Evolutionary conservation across 2,329 filamentous ascomycete species (phyloP).

Genomic region (Teratosphaeriaceae sp.): DNA sequence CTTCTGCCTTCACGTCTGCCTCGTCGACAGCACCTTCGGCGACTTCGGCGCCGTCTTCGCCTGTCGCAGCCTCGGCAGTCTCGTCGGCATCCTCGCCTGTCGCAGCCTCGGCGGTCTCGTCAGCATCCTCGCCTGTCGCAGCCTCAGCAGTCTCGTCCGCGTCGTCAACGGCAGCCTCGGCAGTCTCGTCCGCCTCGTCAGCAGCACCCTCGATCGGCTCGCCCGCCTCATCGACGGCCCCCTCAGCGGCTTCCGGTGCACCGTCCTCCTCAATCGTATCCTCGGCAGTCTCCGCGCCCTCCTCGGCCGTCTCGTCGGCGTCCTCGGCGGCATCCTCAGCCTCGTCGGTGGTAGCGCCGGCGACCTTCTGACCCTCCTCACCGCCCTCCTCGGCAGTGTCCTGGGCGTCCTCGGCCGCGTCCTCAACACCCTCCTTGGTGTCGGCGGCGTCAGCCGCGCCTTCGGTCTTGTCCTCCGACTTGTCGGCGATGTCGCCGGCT

Average conservation of each 20-base stretch:
- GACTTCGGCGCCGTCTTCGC: constrained; percentile 14
- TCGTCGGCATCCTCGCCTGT: constrained; percentile 21
- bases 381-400: constrained; percentile 26
- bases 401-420: constrained; percentile 22
- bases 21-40: constrained; percentile 16
- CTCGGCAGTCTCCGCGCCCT: constrained; percentile 19
- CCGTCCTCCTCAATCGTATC: constrained; percentile 20
- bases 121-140: constrained; percentile 25
- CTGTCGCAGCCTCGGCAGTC: neutral
- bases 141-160: constrained; percentile 25
- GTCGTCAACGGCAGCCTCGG: constrained; percentile 23
- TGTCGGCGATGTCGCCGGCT: constrained; percentile 40
- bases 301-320: constrained; percentile 19
- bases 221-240: constrained; percentile 16
- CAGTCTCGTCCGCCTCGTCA: constrained; percentile 10
- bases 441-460: neutral
- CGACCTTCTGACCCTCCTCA: constrained; percentile 27
- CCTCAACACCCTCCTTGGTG: constrained; percentile 20
- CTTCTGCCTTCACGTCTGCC: constrained; percentile 18
- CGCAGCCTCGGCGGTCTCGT: constrained; percentile 24
- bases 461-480: constrained; percentile 27
- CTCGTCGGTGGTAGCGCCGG: constrained; percentile 26
- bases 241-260: constrained; percentile 17
- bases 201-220: constrained; percentile 20
- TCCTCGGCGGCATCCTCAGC: constrained; percentile 27